Conservation (phyloP, 805 yeast genomes). For the Candida insectalens region DNA sequence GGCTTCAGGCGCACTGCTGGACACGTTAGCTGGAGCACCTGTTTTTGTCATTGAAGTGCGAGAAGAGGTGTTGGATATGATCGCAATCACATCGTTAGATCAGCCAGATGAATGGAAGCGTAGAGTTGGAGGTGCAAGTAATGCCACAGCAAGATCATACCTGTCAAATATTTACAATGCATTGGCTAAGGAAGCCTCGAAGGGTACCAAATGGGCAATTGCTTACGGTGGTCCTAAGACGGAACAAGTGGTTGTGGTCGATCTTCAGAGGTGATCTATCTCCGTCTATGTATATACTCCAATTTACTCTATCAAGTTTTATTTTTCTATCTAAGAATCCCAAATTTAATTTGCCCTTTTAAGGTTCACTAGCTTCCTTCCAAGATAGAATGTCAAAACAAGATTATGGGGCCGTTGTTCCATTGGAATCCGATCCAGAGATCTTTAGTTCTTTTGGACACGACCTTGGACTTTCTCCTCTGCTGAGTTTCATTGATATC, state of each 20-base stretch:
- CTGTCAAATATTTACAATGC: slow-evolving; percentile 65
- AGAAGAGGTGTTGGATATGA: slow-evolving; percentile 81
- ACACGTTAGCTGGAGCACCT: slow-evolving; percentile 54
- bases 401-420: slow-evolving; percentile 45
- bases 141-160: slow-evolving; percentile 71
- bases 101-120: slow-evolving; percentile 78
- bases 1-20: slow-evolving; percentile 45
- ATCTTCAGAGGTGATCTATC: slow-evolving; percentile 48
- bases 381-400: too few relatives aligned
- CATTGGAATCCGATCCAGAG: slow-evolving; percentile 85
- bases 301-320: too few relatives aligned
- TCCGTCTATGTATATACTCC: too few relatives aligned
- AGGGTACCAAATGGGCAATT: slow-evolving; percentile 68
- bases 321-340: too few relatives aligned
- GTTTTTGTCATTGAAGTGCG: slow-evolving; percentile 69
- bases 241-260: slow-evolving; percentile 58
- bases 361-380: too few relatives aligned
- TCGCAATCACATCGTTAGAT: slow-evolving; percentile 62
- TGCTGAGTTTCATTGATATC: slow-evolving; percentile 65
- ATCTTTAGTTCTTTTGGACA: slow-evolving; percentile 65
- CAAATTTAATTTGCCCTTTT: too few relatives aligned
- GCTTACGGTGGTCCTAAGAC: slow-evolving; percentile 75
- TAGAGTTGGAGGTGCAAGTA: slow-evolving; percentile 76
- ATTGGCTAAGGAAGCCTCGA: slow-evolving; percentile 60
- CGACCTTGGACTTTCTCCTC: slow-evolving; percentile 54